Evolutionary conservation across 495 filamentous ascomycete genomes (phyloP).

Genomic region (Sphaerosporella brunnea): DNA sequence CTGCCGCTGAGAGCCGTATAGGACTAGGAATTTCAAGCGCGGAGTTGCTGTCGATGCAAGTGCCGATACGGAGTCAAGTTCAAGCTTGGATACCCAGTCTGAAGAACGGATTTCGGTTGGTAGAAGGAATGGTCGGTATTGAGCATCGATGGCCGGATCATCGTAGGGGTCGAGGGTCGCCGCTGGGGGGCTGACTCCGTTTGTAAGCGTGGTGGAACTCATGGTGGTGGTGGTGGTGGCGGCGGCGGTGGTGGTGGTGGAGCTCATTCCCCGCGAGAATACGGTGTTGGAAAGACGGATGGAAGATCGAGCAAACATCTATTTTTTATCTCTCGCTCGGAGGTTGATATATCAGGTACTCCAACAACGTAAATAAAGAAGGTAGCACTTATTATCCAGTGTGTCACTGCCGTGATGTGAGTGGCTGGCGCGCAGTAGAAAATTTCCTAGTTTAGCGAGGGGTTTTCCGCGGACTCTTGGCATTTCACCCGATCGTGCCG

Average conservation of each 20-base stretch:
- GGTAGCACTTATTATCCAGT: not conserved
- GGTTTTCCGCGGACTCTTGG: too few species aligned
- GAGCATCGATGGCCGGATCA: slow-evolving; percentile 11
- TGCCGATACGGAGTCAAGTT: slow-evolving; percentile 37
- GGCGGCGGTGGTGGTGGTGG: too few species aligned
- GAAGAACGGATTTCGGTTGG: slow-evolving; percentile 20
- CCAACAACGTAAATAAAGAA: too few species aligned
- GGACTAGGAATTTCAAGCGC: slow-evolving; percentile 41
- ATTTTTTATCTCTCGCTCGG: not conserved
- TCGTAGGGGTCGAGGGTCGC: slow-evolving; percentile 3
- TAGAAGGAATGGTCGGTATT: slow-evolving; percentile 44
- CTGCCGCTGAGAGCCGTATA: slow-evolving; percentile 43
- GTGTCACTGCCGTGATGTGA: slow-evolving; percentile 1
- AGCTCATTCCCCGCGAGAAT: not conserved
- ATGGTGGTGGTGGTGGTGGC: too few species aligned
- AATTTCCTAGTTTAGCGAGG: too few species aligned
- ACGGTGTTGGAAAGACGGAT: not conserved
- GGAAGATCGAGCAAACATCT: not conserved
- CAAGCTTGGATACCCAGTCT: slow-evolving; percentile 42
- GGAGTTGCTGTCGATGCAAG: slow-evolving; percentile 33
- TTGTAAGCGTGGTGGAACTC: not conserved
- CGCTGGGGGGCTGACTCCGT: not conserved
- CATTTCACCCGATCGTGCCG: too few species aligned
- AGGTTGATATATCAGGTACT: not conserved
- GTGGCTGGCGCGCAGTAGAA: not conserved